These are phyloP conservation scores for Tranzscheliella williamsii DNA, from an alignment of 1,284 basidiomycete genomes.

Conservation along the genomic window DNA sequence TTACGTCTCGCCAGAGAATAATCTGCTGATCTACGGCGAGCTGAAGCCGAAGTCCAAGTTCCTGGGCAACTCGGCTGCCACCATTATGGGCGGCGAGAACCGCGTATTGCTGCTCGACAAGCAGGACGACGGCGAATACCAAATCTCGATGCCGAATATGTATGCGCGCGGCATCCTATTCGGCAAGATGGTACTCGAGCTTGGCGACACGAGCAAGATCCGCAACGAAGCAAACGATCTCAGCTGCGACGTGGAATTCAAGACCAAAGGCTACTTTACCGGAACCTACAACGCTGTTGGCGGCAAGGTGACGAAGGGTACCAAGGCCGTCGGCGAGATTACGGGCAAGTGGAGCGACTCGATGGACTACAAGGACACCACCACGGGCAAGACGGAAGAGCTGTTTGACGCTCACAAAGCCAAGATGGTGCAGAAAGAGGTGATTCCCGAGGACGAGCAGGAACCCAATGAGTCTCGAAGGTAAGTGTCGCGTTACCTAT, in stretches of 20 bases:
- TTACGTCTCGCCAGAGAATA: slow-evolving; percentile 91
- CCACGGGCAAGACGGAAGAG: slow-evolving; percentile 70
- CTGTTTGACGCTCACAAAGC: slow-evolving; percentile 81
- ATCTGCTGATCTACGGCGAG: slow-evolving; percentile 80
- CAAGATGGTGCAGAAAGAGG: slow-evolving; percentile 77
- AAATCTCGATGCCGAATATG: slow-evolving; percentile 60
- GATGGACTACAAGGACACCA: slow-evolving; percentile 78
- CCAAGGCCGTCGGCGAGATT: slow-evolving; percentile 79
- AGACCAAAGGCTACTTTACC: slow-evolving; percentile 97
- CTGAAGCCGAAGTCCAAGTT: slow-evolving; percentile 94
- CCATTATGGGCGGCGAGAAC: slow-evolving; percentile 88
- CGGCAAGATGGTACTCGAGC: slow-evolving; percentile 95
- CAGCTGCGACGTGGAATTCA: slow-evolving; percentile 88
- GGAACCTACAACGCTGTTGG: slow-evolving; percentile 90
- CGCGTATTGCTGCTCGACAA: slow-evolving; percentile 53
- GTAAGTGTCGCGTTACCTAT: slow-evolving; percentile 14
- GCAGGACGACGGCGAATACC: slow-evolving; percentile 55
- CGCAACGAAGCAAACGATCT: slow-evolving; percentile 78
- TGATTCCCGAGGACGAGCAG: slow-evolving; percentile 82
- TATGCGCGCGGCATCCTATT: slow-evolving; percentile 96
- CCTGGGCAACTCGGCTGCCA: slow-evolving; percentile 73
- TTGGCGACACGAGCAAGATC: slow-evolving; percentile 87
- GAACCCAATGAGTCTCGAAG: slow-evolving; percentile 81
- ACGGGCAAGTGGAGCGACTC: slow-evolving; percentile 86
- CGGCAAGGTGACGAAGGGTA: slow-evolving; percentile 76